Percentiles rank a stretch among this genome's conserved stretches.
These are phyloP conservation scores for Daldinia vernicosa DNA, from an alignment of 495 filamentous ascomycete genomes.

Conservation along the genomic window DNA sequence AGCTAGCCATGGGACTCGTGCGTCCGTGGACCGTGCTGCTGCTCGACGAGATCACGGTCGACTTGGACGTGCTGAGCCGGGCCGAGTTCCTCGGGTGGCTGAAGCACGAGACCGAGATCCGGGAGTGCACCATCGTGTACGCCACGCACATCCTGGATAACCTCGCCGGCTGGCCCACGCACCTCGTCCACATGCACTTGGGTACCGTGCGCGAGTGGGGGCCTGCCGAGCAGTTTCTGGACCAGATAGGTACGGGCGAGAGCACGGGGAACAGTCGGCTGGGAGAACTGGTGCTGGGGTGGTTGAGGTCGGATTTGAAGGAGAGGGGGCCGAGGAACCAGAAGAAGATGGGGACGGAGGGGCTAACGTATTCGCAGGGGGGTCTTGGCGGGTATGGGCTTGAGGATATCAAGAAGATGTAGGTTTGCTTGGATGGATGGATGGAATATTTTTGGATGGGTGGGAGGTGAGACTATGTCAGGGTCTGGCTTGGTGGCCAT, in stretches of 20 bases:
- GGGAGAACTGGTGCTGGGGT: conserved; percentile 84
- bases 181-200: conserved; percentile 92
- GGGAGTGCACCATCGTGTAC: conserved; percentile 92
- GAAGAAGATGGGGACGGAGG: conserved; percentile 67
- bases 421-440: neutral
- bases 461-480: neutral
- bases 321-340: conserved; percentile 78
- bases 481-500: neutral
- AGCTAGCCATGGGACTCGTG: conserved; percentile 94
- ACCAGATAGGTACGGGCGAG: conserved; percentile 52
- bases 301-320: conserved; percentile 84
- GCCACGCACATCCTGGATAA: conserved; percentile 98
- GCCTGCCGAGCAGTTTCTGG: conserved; percentile 62
- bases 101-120: conserved; percentile 81
- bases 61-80: conserved; percentile 86
- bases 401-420: conserved; percentile 60
- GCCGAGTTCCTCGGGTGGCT: conserved; percentile 88
- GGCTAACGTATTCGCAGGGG: conserved; percentile 72
- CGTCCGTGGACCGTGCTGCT: conserved; percentile 92
- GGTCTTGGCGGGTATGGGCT: conserved; percentile 85
- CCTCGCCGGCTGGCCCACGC: conserved; percentile 89
- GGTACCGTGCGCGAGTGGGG: conserved; percentile 89
- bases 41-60: conserved; percentile 97
- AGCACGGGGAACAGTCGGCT: conserved; percentile 74
- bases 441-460: neutral